Conservation (phyloP, 352 stramenopile species). For the Globisporangium ultimum region DNA sequence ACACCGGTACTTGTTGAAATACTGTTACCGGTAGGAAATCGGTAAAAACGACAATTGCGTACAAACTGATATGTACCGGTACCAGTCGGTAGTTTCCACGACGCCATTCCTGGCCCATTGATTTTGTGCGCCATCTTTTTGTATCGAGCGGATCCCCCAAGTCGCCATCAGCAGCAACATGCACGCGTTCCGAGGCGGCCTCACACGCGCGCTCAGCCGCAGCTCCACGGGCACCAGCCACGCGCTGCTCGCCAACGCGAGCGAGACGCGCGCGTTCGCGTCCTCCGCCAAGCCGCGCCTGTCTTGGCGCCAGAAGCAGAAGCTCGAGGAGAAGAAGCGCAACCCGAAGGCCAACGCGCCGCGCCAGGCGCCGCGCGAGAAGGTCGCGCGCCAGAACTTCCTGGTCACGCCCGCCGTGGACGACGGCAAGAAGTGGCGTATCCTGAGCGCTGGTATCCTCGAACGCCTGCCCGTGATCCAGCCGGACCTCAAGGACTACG, state of each 20-base stretch:
- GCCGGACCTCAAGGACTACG: constrained; percentile 70
- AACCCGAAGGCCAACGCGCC: constrained; percentile 30
- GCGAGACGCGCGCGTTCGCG: constrained; percentile 44
- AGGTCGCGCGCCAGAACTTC: constrained; percentile 55
- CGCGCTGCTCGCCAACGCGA: constrained; percentile 4
- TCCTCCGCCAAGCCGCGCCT: constrained; percentile 30
- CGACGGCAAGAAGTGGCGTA: constrained; percentile 81
- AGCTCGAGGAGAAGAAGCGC: constrained; percentile 42
- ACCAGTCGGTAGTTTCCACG: not conserved
- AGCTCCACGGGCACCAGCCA: constrained; percentile 1
- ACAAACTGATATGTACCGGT: too few species aligned
- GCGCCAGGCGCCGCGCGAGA: constrained; percentile 45
- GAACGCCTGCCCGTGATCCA: constrained; percentile 76
- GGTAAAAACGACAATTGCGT: too few species aligned
- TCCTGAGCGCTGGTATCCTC: constrained; percentile 68
- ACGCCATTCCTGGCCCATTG: constrained; percentile 7
- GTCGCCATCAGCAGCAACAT: constrained; percentile 18
- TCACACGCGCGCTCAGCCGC: constrained; percentile 16
- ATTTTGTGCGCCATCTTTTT: constrained; percentile 3
- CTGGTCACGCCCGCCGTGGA: constrained; percentile 43
- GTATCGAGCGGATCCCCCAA: not conserved
- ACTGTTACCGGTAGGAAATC: not conserved
- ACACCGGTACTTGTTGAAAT: not conserved
- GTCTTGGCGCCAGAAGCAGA: constrained; percentile 71
- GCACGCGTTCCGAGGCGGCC: constrained; percentile 41